Percentiles rank a stretch among this genome's conserved stretches.
phyloP scores from a whole-genome alignment of 306 rosid genomes.

The Trichosanthes truncata region DNA sequence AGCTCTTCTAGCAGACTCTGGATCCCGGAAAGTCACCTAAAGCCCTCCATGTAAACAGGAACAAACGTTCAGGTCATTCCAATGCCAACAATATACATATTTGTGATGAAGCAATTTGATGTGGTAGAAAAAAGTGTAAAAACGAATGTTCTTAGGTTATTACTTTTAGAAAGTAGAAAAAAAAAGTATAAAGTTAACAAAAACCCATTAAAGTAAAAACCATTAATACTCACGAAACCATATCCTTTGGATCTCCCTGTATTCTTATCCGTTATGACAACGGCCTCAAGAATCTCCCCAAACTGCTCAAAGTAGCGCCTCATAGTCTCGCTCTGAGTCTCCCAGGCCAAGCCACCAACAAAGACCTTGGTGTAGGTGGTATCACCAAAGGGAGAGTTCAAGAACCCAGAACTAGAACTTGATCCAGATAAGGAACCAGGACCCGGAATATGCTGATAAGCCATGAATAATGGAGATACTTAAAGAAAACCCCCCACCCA shows the following conservation, averaged over 20 bases:
- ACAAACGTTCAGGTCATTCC: slow-evolving; percentile 58
- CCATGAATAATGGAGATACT: slow-evolving; percentile 36
- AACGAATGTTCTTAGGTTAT: neutral
- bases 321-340: slow-evolving; percentile 89
- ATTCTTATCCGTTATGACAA: slow-evolving; percentile 82
- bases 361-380: slow-evolving; percentile 91
- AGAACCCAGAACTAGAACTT: slow-evolving; percentile 69
- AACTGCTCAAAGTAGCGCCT: slow-evolving; percentile 73
- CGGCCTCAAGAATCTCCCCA: slow-evolving; percentile 92
- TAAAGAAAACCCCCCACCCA: neutral
- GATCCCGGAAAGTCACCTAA: slow-evolving; percentile 95
- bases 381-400: slow-evolving; percentile 83
- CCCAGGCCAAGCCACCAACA: slow-evolving; percentile 98
- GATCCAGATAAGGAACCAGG: slow-evolving; percentile 78
- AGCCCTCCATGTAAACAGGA: slow-evolving; percentile 76
- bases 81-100: neutral
- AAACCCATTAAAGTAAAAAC: slow-evolving; percentile 14
- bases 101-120: neutral
- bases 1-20: slow-evolving; percentile 91
- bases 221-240: slow-evolving; percentile 77
- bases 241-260: slow-evolving; percentile 97
- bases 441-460: slow-evolving; percentile 63
- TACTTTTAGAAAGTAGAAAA: neutral
- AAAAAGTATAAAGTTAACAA: neutral
- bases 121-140: neutral